Conservation (phyloP, 164 flowering plant genomes). For the Vitis vinifera region ASM3070453v1 NC_081805.1:4112001-4112500, state of each 20-base stretch:
- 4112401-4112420: constrained; percentile 99
- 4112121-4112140: constrained; percentile 6
- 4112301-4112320: constrained; percentile 8
- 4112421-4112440: constrained; percentile 86
- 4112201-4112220: constrained; percentile 92
- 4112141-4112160: constrained; percentile 1
- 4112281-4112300: neutral
- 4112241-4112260: constrained; percentile 95
- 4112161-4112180: constrained; percentile 11
- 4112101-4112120: constrained; percentile 67
- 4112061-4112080: constrained; percentile 73
- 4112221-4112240: constrained; percentile 85
- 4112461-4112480: constrained; percentile 99
- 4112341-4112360: constrained; percentile 94
- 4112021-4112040: constrained; percentile 53
- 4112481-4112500: constrained; percentile 44
- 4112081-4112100: constrained; percentile 58
- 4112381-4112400: constrained; percentile 51
- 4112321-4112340: constrained; percentile 96
- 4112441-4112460: constrained; percentile 98
- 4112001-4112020: neutral
- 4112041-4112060: constrained; percentile 81
- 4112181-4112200: constrained; percentile 36
- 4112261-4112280: constrained; percentile 74
- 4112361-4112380: constrained; percentile 82